Evolutionary conservation across 1,139 yeast species (phyloP), one percentile per base, ranked within the genome.

Genomic region (Meyerozyma sp.): DNA sequence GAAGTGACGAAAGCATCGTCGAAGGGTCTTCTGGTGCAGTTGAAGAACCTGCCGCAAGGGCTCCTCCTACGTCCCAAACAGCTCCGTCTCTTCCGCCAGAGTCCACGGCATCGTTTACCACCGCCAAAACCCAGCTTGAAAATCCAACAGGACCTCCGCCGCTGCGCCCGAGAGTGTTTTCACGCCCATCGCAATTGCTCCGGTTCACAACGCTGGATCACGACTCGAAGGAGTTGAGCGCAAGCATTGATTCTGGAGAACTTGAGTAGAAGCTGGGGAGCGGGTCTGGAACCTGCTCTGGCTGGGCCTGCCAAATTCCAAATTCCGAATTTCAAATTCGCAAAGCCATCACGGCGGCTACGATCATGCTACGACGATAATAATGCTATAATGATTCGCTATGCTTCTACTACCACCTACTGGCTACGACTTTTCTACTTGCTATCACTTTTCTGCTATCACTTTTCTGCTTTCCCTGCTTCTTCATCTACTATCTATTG

Each of bases 201-300:
- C 21, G 26, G n/a, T 34, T 34, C 7, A 44, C 51, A 14, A 44
- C 49, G 38, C 53, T 42, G 25, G 38, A 44, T 10, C 36, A 41
- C 11, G 39, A 40, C 7, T 44, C 42, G 5, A 47, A 47, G 20
- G 57, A 55, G 18, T 44, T 62, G 34, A 61, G 67, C 45, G 51
- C 54, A 18, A 63, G 67, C 40, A 58, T 63, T 37, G 68, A 64
- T 45, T 57, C 59, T 8, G 54, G 50, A 36, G 49, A 43, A 36
- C 50, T 46, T 39, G 44, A 34, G 37, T 34, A 30, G 20, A 20
- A 4, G 8, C 23, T 21, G 34, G 18, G 18, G 18, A 16, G 10
- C 5, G 8, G 10, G 34, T 13, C 34, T 30, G 34, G 34, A 30
- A 30, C 34, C 34, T 11, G 8, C 13, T 28, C 23, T 16, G 18